Base-by-base conservation (phyloP, 164 flowering plant species). In the Kalanchoe fedtschenkoi region DNA sequence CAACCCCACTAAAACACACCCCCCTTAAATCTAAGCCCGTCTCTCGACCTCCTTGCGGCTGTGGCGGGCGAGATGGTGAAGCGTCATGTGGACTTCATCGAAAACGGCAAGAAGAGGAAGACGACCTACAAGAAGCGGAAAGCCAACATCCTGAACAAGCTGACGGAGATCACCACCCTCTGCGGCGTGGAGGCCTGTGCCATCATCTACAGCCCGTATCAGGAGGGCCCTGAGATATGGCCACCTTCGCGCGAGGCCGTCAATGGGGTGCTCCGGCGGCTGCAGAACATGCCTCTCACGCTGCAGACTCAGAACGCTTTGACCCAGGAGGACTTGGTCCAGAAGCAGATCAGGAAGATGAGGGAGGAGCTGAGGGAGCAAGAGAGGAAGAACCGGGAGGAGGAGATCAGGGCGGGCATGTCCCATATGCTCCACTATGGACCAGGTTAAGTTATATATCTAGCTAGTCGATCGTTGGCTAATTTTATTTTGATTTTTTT, bases 61-160 rank as follows among this genome's bases (percentile, higher is more conserved):
- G n/a, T n/a, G n/a, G n/a, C n/a, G n/a, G n/a, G n/a, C n/a, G n/a
- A 47, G 8, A 47, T 47, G 54, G 30, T 47, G 54, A 47, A 47
- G 54, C 54, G 26, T 1, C 21, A 22, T 11, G 22, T 47, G 29
- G 22, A 47, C 13, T 47, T 47, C 54, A 47, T 47, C 30, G 11
- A 21, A 22, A 22, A 47, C 10, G 54, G 29, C 0, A 47, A 47
- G 15, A 47, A 47, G 54, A 11, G 54, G 22, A 47, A 47, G 29
- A 22, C 13, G 54, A 47, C 54, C 24, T 47, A 47, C 54, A 22
- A 22, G 13, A 47, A 47, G 54, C 29, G 54, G 8, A 22, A 22
- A 8, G 29, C 10, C 2, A 47, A 47, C 7, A 47, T 47, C 15
- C 21, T 22, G 29, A 47, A 47, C 1, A 47, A 47, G 54, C 29